A percentile compares a stretch with the other conserved stretches of the same genome.
Conservation (phyloP, 768 basidiomycete species). For the Psilocybe cubensis region DNA sequence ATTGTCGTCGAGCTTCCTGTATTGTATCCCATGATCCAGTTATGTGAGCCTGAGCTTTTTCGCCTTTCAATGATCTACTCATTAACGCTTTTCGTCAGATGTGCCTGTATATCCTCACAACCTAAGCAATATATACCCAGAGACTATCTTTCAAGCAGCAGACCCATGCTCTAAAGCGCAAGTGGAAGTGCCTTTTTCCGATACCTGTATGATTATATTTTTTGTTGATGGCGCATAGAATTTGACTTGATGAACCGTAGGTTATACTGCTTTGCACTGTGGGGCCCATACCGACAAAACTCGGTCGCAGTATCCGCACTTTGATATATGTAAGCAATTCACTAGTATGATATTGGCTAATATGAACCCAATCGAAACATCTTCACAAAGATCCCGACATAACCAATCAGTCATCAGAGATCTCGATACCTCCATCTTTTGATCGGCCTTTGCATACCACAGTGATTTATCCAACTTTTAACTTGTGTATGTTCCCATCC, state of each 20-base stretch:
- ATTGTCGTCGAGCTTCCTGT: background rate
- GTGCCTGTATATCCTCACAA: constrained; percentile 25
- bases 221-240: no score
- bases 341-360: background rate
- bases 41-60: constrained; percentile 20
- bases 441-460: background rate
- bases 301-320: constrained; percentile 18
- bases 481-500: constrained; percentile 29
- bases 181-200: no score
- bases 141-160: background rate
- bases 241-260: no score
- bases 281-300: constrained; percentile 12
- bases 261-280: no score
- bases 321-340: constrained; percentile 21
- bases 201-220: constrained; percentile 12
- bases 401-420: background rate
- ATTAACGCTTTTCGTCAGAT: no score
- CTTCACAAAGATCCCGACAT: background rate
- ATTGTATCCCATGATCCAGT: constrained; percentile 26
- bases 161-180: no score
- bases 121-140: constrained; percentile 20
- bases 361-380: background rate
- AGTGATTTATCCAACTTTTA: constrained; percentile 30
- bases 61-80: no score
- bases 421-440: background rate